These are phyloP conservation scores for Aschersonia sp. DNA, from an alignment of 2,329 filamentous ascomycete genomes.

Conservation along the genomic window DNA sequence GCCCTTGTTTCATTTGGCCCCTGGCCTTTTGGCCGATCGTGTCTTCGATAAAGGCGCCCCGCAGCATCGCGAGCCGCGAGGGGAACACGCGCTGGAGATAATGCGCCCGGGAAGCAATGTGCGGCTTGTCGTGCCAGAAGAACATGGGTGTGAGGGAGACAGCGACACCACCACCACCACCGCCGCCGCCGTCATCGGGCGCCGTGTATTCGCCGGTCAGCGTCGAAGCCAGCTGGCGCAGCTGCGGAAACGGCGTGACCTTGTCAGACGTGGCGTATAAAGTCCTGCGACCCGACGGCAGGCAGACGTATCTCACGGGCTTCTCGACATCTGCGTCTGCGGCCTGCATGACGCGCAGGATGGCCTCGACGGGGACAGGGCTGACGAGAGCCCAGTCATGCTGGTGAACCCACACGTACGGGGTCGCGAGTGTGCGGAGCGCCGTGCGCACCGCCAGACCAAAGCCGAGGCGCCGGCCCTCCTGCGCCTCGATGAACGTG, in stretches of 20 bases:
- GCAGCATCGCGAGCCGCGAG: constrained; percentile 29
- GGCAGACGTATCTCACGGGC: constrained; percentile 35
- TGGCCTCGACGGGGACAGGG: constrained; percentile 25
- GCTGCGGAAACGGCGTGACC: constrained; percentile 24
- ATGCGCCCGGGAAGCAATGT: constrained; percentile 31
- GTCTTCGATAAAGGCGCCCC: constrained; percentile 42
- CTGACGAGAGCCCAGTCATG: constrained; percentile 38
- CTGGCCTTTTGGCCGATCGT: constrained; percentile 38
- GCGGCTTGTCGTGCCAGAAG: constrained; percentile 45
- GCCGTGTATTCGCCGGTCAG: constrained; percentile 25
- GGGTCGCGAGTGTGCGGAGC: constrained; percentile 28
- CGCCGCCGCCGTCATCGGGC: not conserved
- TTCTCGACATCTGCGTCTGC: not conserved
- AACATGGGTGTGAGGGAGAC: constrained; percentile 36
- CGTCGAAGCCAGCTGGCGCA: constrained; percentile 24
- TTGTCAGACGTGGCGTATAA: constrained; percentile 33
- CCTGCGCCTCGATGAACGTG: constrained; percentile 32
- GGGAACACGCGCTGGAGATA: constrained; percentile 36
- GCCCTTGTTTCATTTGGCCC: constrained; percentile 39
- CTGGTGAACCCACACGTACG: constrained; percentile 42
- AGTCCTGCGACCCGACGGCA: constrained; percentile 35
- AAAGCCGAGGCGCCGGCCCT: constrained; percentile 31
- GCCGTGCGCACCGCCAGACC: constrained; percentile 38
- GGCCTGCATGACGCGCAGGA: constrained; percentile 30
- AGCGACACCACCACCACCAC: constrained; percentile 10